Evolutionary conservation across 75 land plant genomes (phyloP).

Genomic region (Picea sitchensis): DNA sequence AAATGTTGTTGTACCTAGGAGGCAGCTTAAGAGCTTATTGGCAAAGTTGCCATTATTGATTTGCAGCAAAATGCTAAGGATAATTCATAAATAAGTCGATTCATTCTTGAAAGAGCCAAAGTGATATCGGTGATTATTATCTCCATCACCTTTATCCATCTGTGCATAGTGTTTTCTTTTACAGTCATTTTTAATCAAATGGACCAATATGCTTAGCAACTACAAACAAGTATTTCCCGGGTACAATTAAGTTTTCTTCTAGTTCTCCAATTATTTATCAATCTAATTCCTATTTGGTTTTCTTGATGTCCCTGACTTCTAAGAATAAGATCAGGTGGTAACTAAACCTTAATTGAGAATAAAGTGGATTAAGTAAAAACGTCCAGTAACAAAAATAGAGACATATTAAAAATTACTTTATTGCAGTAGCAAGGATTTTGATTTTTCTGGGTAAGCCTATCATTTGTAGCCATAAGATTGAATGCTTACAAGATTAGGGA

Average conservation of each 20-base stretch:
- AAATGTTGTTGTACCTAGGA: background rate
- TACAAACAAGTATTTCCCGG: background rate
- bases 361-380: background rate
- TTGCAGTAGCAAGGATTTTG: background rate
- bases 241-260: background rate
- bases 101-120: background rate
- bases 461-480: background rate
- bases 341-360: background rate
- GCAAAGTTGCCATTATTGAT: background rate
- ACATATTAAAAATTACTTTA: background rate
- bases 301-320: background rate
- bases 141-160: background rate
- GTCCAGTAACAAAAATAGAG: background rate
- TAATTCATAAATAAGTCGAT: constrained; percentile 3
- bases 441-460: background rate
- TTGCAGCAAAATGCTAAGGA: background rate
- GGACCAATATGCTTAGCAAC: background rate
- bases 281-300: too few species aligned
- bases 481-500: background rate
- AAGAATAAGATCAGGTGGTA: background rate
- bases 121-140: background rate
- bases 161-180: background rate
- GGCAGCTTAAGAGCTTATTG: background rate
- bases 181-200: background rate
- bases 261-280: background rate